Evolutionary conservation across 345 rosid genomes (phyloP), one percentile per base, ranked within the genome.

Genomic region (Gossypium ekmanianum): DNA sequence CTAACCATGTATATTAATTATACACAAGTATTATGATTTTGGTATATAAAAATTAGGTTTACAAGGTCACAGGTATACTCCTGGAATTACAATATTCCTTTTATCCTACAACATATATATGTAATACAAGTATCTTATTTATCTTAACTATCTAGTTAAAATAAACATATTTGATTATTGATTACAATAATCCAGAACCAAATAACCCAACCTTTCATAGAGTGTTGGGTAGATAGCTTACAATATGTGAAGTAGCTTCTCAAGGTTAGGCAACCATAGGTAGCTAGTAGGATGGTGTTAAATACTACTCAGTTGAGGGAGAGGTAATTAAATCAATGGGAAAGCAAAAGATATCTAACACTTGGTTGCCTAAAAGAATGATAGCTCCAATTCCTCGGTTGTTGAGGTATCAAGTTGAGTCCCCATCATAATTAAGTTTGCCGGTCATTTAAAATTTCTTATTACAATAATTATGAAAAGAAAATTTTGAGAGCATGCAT

Each of bases 361-460:
- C 73, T 17, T 70, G 61, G 24, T 26, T 68, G 58, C 44, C 73
- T 50, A 68, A 16, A 13, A 22, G 20, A 9, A 57, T 22, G 8
- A 48, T 26, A 27, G 58, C 44, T 68, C 24, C 34, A 26, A 68
- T 26, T 50, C 72, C 57, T 68, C 16, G 72, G 44, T 54, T 48
- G 56, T 26, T 68, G 72, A 13, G 24, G 44, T 50, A 45, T 13
- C 54, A 22, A 47, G 7, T 67, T 45, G 41, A 67, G 12, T 27
- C 39, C 24, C 57, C 43, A 16, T 14, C 16, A 24, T 68, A 57
- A 22, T 22, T 22, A 18, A 66, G 34, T 67, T 44, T 18, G 52
- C 54, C 10, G n/a, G 1, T 61, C 65, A 12, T 61, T 62, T 44
- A 67, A 45, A 45, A 45, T 12, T 9, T 29, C 57, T 5, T 51